Conservation (phyloP, 2,329 filamentous ascomycete genomes). For the Harringtonia lauricola region DNA sequence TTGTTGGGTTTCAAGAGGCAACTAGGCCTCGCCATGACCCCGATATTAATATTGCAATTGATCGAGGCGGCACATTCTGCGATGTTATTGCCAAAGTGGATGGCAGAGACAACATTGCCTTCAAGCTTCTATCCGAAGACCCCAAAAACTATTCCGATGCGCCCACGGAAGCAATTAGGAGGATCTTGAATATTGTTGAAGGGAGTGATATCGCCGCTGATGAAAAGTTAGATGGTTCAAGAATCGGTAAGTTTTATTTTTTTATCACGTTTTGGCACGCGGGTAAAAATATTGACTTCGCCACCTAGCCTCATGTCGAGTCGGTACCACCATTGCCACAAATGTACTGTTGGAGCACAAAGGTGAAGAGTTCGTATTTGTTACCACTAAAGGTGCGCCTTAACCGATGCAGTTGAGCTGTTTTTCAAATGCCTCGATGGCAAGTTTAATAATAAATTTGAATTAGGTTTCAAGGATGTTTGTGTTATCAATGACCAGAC, state of each 20-base stretch:
- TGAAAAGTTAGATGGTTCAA: constrained; percentile 64
- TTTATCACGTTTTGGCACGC: too few relatives aligned
- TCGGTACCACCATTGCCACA: constrained; percentile 91
- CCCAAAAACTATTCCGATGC: constrained; percentile 84
- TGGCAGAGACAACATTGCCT: constrained; percentile 25
- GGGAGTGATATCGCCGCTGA: constrained; percentile 67
- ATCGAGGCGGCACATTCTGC: constrained; percentile 79
- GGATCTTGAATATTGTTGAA: constrained; percentile 64
- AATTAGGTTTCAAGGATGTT: constrained; percentile 66
- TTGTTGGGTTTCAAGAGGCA: too few relatives aligned
- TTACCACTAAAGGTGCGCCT: constrained; percentile 60
- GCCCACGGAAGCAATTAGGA: constrained; percentile 78
- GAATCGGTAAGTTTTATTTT: too few relatives aligned
- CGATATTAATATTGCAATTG: constrained; percentile 13
- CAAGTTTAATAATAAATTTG: too few relatives aligned
- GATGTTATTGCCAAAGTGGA: constrained; percentile 76
- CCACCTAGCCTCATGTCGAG: constrained; percentile 43
- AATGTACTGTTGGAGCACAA: constrained; percentile 85
- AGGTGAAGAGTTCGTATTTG: constrained; percentile 75
- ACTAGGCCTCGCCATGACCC: too few relatives aligned
- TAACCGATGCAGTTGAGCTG: too few relatives aligned
- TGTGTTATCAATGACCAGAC: constrained; percentile 83
- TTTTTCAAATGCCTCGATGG: too few relatives aligned
- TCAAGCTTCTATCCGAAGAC: constrained; percentile 58
- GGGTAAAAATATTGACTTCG: too few relatives aligned